These are phyloP conservation scores for Entrophospora sp. DNA, from an alignment of 192 early-diverging fungal species.

Conservation along the genomic window DNA sequence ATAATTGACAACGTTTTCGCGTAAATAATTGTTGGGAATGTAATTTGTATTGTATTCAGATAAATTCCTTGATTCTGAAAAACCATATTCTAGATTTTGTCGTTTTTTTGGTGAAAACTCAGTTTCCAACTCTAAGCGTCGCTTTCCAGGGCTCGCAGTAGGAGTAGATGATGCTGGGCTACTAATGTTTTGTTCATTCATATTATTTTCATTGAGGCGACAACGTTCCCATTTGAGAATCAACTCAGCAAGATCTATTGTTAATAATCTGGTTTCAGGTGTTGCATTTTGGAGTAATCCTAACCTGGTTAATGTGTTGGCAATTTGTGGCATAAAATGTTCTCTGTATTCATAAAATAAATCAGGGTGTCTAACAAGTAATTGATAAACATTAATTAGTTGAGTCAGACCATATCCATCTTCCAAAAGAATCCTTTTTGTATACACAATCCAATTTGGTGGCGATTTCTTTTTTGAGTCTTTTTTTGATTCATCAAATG, in stretches of 20 bases:
- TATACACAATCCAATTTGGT: slow-evolving; percentile 83
- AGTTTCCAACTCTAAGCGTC: neutral
- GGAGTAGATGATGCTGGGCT: slow-evolving; percentile 19
- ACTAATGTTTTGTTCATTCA: slow-evolving; percentile 6
- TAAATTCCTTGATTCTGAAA: neutral
- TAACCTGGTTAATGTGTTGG: slow-evolving; percentile 77
- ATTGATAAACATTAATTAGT: slow-evolving; percentile 84
- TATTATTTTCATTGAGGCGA: slow-evolving; percentile 38
- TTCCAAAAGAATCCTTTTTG: slow-evolving; percentile 81
- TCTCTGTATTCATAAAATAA: slow-evolving; percentile 84
- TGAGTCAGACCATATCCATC: slow-evolving; percentile 88
- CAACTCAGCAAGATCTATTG: slow-evolving; percentile 85
- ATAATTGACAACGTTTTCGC: slow-evolving; percentile 52
- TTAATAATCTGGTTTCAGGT: slow-evolving; percentile 73
- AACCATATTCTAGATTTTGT: slow-evolving; percentile 5
- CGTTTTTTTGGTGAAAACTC: slow-evolving; percentile 14
- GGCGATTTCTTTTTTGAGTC: slow-evolving; percentile 12
- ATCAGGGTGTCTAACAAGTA: slow-evolving; percentile 79
- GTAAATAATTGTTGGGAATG: slow-evolving; percentile 36
- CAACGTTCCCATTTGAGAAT: slow-evolving; percentile 85
- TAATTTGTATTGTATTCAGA: slow-evolving; percentile 27
- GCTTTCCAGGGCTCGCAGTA: slow-evolving; percentile 12
- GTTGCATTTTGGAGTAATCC: slow-evolving; percentile 79
- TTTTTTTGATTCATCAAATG: neutral
- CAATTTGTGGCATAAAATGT: slow-evolving; percentile 86